phyloP scores from a whole-genome alignment of 371 early-diverging fungal genomes.

The Nosema muscidifuracis region DNA sequence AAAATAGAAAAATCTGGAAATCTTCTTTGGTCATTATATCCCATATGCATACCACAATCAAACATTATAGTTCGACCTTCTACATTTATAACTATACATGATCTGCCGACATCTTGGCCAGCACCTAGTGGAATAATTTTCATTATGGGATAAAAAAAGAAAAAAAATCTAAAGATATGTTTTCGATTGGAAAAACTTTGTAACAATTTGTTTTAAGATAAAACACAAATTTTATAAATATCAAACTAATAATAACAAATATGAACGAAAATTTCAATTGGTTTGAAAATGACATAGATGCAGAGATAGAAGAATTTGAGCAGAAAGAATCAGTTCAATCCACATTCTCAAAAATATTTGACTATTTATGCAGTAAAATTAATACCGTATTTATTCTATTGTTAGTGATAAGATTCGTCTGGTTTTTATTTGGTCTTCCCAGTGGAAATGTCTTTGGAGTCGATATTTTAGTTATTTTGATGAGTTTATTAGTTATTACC shows the following conservation, averaged over 20 bases:
- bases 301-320: conserved; percentile 4
- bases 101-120: conserved; percentile 81
- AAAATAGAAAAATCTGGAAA: conserved; percentile 92
- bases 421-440: conserved; percentile 28
- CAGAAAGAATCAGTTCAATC: not conserved
- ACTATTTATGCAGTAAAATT: not conserved
- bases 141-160: conserved; percentile 26
- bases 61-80: conserved; percentile 83
- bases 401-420: conserved; percentile 16
- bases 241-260: not conserved
- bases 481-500: not conserved
- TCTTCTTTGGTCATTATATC: conserved; percentile 80
- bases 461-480: conserved; percentile 15
- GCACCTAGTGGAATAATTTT: conserved; percentile 65
- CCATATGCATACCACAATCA: conserved; percentile 95
- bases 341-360: not conserved
- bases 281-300: conserved; percentile 14
- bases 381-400: conserved; percentile 11
- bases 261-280: conserved; percentile 17
- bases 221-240: not conserved
- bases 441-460: conserved; percentile 16
- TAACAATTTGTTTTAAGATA: too few species aligned
- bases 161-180: not conserved
- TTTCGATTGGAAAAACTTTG: not conserved
- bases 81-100: conserved; percentile 77